phyloP scores from a whole-genome alignment of 2,329 filamentous ascomycete genomes.

The Leptographium radiaticola region DNA sequence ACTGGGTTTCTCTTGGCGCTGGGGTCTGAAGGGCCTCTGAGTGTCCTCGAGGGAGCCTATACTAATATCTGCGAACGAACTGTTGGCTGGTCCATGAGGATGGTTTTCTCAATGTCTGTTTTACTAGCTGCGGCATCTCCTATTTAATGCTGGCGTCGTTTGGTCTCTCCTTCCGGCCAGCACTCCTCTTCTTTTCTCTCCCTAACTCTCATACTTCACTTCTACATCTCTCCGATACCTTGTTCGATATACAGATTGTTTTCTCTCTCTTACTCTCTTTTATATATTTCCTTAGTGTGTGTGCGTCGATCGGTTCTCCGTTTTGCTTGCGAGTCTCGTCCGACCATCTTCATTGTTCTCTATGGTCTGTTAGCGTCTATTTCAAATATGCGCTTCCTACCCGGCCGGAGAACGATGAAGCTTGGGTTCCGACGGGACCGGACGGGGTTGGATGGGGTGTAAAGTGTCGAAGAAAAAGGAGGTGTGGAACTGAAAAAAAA shows the following conservation, averaged over 20 bases:
- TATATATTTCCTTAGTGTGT: neutral
- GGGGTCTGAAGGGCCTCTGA: constrained; percentile 18
- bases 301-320: neutral
- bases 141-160: constrained; percentile 23
- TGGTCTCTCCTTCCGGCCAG: constrained; percentile 1
- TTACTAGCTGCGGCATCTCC: constrained; percentile 32
- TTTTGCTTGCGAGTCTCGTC: neutral
- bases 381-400: too few species aligned
- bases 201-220: neutral
- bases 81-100: constrained; percentile 40
- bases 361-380: too few species aligned
- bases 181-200: constrained; percentile 15
- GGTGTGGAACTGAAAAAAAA: neutral
- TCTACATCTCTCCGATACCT: constrained; percentile 23
- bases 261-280: constrained; percentile 1
- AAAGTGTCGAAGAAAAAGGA: neutral
- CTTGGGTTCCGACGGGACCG: too few species aligned
- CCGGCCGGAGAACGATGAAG: too few species aligned
- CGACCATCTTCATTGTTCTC: too few species aligned
- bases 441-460: too few species aligned
- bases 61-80: constrained; percentile 30
- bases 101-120: constrained; percentile 20
- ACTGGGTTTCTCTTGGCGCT: constrained; percentile 24
- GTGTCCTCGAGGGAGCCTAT: constrained; percentile 12
- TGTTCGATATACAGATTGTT: constrained; percentile 27